Base-by-base conservation (phyloP, 2,329 filamentous ascomycete genomes). In the Paraconiothyrium brasiliense region DNA sequence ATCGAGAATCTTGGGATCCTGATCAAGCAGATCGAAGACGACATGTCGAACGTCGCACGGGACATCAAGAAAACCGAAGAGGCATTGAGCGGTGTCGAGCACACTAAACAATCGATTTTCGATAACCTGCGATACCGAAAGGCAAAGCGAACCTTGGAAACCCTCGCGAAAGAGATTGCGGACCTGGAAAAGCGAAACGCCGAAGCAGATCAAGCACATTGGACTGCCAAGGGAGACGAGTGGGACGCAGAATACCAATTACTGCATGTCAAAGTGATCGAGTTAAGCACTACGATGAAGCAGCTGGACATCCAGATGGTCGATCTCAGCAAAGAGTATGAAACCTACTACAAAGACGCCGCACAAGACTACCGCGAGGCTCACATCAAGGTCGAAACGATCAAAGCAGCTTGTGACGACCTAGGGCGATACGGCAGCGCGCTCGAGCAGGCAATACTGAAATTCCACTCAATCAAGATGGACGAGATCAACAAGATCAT, bases 391-490 rank as follows among this genome's bases (percentile, higher is more conserved):
- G 92, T 97, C 0, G 92, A 89, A 81, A 96, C 94, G 0, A 97
- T 93, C 52, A 96, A 94, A 78, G 94, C 94, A 3, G 94, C 93
- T 2, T 92, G 97, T 58, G 93, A 97, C 60, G 95, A 99, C 76
- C 83, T 99, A 39, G 90, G 86, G 7, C 90, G 92, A 44, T 98
- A 97, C 76, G 86, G 88, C 47, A 85, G 87, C 10, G 95, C 95
- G 8, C 86, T 99, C 13, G 94, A 98, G 82, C 93, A 95, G 74
- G 96, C 95, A 50, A 96, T 99, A 73, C 97, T 99, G 92, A 92
- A 92, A 73, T 99, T 94, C 75, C 95, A 99, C 81, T 87, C 90
- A 34, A 83, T 97, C 75, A 99, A 99, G 84, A 99, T 99, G 95
- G 92, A 95, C 70, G 94, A 99, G 78, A 94, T 99, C 78, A 99